Evolutionary conservation across 331 rosid genomes (phyloP).

Genomic region (Prunus yedoensis): DNA sequence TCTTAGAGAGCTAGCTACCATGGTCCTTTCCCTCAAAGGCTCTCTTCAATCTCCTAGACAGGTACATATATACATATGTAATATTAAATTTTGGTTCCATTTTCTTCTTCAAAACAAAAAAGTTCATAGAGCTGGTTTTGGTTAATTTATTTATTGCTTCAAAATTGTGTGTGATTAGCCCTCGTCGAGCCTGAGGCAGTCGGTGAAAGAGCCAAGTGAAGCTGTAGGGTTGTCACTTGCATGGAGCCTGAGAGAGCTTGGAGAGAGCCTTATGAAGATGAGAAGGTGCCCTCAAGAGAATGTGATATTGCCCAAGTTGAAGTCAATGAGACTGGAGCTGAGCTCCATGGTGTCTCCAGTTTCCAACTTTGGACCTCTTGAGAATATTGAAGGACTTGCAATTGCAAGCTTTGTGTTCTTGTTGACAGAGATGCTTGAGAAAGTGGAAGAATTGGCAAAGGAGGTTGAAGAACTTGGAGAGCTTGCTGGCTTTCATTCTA

Average conservation of each 20-base stretch:
- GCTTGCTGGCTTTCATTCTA: slow-evolving; percentile 43
- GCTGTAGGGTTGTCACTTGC: slow-evolving; percentile 47
- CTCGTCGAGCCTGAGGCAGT: slow-evolving; percentile 29
- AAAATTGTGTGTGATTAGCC: slow-evolving; percentile 31
- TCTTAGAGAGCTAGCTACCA: slow-evolving; percentile 67
- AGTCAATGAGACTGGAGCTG: slow-evolving; percentile 46
- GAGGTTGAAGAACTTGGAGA: slow-evolving; percentile 63
- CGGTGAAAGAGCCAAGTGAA: slow-evolving; percentile 41
- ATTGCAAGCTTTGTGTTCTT: slow-evolving; percentile 53
- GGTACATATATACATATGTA: slow-evolving; percentile 31
- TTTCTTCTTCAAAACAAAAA: not conserved
- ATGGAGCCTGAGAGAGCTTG: slow-evolving; percentile 55
- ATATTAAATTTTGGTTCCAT: not conserved
- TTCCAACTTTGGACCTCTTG: slow-evolving; percentile 30
- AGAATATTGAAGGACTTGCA: slow-evolving; percentile 44
- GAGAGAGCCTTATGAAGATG: slow-evolving; percentile 62
- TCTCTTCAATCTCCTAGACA: slow-evolving; percentile 66
- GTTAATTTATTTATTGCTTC: not conserved
- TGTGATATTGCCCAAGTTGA: slow-evolving; percentile 41
- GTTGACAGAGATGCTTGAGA: slow-evolving; percentile 52
- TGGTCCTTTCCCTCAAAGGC: slow-evolving; percentile 39
- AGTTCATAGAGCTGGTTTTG: no score
- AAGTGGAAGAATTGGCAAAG: slow-evolving; percentile 57
- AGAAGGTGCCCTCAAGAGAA: slow-evolving; percentile 39
- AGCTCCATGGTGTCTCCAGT: slow-evolving; percentile 25